Evolutionary conservation across 1,139 yeast genomes (phyloP), one percentile per base, ranked within the genome.

Genomic region (Kluyveromyces sp.): DNA sequence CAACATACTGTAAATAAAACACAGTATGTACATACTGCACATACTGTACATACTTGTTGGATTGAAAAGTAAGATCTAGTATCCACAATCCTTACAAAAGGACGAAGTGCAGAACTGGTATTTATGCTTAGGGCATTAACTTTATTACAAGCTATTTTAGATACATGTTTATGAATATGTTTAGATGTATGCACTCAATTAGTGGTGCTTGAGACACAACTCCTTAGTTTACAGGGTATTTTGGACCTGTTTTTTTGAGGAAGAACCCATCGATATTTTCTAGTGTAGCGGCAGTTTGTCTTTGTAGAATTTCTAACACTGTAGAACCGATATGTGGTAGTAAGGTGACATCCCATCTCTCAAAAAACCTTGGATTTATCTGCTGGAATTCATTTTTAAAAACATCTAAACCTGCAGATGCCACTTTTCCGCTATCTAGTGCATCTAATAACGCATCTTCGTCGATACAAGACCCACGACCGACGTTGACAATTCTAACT

Each of bases 241-340:
- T 40, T 10, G 67, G 66, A 4, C 47, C 46, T 2, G 60, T 65
- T n/a, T 48, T 50, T 10, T 59, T 55, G 28, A 64, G 33, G 28
- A 67, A 55, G 6, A 75, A 72, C 49, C 72, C 64, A 37, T 71
- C 73, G 32, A 79, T 72, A 56, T 79, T 79, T 45, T 68, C 62
- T 66, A 78, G 60, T 4, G 73, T 73, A 34, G 64, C 64, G 7
- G 63, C 56, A 3, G 80, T 77, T 28, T 80, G 75, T 30, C 64
- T 62, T 43, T 68, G 64, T 15, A 59, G 55, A 38, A 69, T 69
- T 38, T 76, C 78, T 25, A 68, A 65, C 0, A 88, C 80, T 0
- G 86, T 74, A 27, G 88, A 81, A 0, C 90, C 95, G 34, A 83
- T 63, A 63, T 86, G 95, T 7, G 95, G 95, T 15, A 87, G 76